Percentiles rank a stretch among this genome's conserved stretches.
These are phyloP conservation scores for Naganishia sp. DNA, from an alignment of 1,284 basidiomycete genomes.

Conservation along the genomic window DNA sequence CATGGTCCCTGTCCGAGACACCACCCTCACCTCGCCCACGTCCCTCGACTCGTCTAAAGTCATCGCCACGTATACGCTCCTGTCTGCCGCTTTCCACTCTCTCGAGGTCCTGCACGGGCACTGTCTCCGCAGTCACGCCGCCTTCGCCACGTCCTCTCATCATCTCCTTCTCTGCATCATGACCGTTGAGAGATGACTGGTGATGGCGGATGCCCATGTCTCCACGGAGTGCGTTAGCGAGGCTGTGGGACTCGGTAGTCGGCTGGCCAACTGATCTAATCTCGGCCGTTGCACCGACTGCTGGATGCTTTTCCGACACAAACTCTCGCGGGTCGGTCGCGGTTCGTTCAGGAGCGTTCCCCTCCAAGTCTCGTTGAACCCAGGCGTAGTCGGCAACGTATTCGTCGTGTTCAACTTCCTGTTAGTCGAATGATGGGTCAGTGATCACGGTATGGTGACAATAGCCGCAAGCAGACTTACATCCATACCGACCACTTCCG, in stretches of 20 bases:
- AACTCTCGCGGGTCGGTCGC: slow-evolving; percentile 23
- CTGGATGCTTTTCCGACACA: slow-evolving; percentile 19
- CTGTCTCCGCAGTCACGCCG: not conserved
- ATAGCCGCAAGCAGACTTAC: slow-evolving; percentile 54
- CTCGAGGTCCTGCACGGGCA: not conserved
- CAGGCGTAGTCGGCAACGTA: slow-evolving; percentile 55
- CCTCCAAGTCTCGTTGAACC: slow-evolving; percentile 52
- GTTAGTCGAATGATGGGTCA: slow-evolving; percentile 9
- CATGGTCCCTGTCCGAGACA: slow-evolving; percentile 10
- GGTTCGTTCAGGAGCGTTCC: slow-evolving; percentile 26
- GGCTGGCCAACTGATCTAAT: slow-evolving; percentile 25
- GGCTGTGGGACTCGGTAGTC: slow-evolving; percentile 6
- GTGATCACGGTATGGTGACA: not conserved
- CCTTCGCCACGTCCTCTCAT: slow-evolving; percentile 25
- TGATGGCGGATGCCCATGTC: slow-evolving; percentile 19
- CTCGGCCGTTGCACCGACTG: slow-evolving; percentile 18
- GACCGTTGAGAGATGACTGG: not conserved
- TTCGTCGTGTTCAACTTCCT: slow-evolving; percentile 53
- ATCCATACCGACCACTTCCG: slow-evolving; percentile 84
- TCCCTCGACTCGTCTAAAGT: slow-evolving; percentile 24
- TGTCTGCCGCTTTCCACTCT: slow-evolving; percentile 24
- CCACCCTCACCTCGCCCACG: slow-evolving; percentile 30
- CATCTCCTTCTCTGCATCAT: slow-evolving; percentile 24
- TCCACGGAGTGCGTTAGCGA: slow-evolving; percentile 10
- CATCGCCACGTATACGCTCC: slow-evolving; percentile 21